Base-by-base conservation (phyloP, 371 early-diverging fungal species). In the Antonospora locustae region DNA sequence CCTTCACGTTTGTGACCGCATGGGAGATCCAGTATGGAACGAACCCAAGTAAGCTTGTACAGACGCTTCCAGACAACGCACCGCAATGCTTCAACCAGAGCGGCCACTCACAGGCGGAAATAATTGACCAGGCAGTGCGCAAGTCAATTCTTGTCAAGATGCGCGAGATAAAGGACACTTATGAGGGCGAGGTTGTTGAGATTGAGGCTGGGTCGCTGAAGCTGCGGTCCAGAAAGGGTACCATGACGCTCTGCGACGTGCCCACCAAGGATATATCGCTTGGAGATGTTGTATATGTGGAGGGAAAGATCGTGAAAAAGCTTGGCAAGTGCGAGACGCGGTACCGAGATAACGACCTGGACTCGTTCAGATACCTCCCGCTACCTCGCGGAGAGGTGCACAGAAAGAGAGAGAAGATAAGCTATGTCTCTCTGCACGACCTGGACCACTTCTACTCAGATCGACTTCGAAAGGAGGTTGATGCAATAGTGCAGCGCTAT, bases 201-300 rank as follows among this genome's bases (percentile, higher is more conserved):
- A 50, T 71, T 38, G 46, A 61, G 38, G 40, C 59, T 41, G 40
- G 49, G 17, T n/a, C n/a, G n/a, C n/a, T n/a, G n/a, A n/a, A n/a
- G n/a, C n/a, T n/a, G n/a, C n/a, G n/a, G n/a, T n/a, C n/a, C 34
- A 9, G n/a, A 34, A 34, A n/a, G n/a, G n/a, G 34, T 9, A 7
- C n/a, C 9, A 34, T n/a, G 7, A 34, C 34, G n/a, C n/a, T 34
- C 7, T 9, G 34, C 34, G 7, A 9, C 34, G 9, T 34, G 7
- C n/a, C n/a, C n/a, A 34, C n/a, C n/a, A 34, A 9, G n/a, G n/a
- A 34, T 9, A 34, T 34, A n/a, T 12, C 47, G 1, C 52, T 61
- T 12, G 73, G 73, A 4, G 73, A 73, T 49, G 58, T 70, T 19
- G 55, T 73, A 7, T 67, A 70, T 51, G 50, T 65, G 25, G 73